Conservation (phyloP, 371 early-diverging fungal genomes). For the Rhizomucor miehei region DNA sequence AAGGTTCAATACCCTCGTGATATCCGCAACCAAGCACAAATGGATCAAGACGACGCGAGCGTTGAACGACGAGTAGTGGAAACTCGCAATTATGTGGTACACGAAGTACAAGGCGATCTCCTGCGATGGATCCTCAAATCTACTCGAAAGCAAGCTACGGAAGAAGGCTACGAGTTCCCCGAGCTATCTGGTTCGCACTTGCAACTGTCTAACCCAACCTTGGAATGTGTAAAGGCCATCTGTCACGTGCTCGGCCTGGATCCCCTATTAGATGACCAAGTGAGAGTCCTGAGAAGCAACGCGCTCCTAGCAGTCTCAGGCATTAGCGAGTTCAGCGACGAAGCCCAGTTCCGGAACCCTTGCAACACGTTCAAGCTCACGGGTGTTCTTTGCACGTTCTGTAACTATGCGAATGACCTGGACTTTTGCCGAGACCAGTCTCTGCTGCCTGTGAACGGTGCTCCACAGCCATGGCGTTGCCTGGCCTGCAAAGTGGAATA, state of each 20-base stretch:
- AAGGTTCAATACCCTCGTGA: conserved; percentile 23
- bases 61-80: conserved; percentile 23
- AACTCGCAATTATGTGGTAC: conserved; percentile 37
- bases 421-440: conserved; percentile 87
- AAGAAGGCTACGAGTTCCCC: conserved; percentile 56
- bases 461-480: conserved; percentile 47
- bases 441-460: conserved; percentile 53
- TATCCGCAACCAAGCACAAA: conserved; percentile 11
- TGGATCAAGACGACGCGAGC: conserved; percentile 8
- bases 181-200: conserved; percentile 69
- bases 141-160: conserved; percentile 24
- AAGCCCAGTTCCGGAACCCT: conserved; percentile 76
- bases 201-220: conserved; percentile 57
- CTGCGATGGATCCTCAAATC: conserved; percentile 40
- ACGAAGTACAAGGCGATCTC: conserved; percentile 47
- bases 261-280: conserved; percentile 52
- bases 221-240: conserved; percentile 77
- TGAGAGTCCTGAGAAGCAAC: conserved; percentile 73
- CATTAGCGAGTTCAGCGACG: conserved; percentile 76
- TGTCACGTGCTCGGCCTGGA: conserved; percentile 77
- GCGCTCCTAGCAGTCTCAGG: conserved; percentile 64
- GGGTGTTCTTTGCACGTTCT: conserved; percentile 86
- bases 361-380: conserved; percentile 74
- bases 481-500: conserved; percentile 73
- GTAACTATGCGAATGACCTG: conserved; percentile 79